Conservation (phyloP, 2,329 filamentous ascomycete genomes). For the Arthrobotrys iridis region DNA sequence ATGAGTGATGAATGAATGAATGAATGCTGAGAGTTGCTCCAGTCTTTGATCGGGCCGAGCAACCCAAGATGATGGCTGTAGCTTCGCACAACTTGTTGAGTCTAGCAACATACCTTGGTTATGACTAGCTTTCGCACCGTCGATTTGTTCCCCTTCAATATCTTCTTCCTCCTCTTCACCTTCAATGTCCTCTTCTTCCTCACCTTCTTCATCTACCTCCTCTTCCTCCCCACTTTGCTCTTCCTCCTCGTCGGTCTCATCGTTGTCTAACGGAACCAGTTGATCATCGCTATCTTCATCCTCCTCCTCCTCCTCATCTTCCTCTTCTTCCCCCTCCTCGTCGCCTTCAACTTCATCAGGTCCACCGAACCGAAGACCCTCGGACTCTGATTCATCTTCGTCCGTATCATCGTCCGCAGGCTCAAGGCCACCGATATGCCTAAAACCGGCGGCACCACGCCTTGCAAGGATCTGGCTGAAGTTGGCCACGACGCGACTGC, state of each 20-base stretch:
- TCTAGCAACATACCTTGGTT: constrained; percentile 27
- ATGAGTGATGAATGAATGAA: neutral
- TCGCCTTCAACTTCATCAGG: constrained; percentile 21
- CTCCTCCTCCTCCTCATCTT: constrained; percentile 33
- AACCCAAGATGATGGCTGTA: neutral
- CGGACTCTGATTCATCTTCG: constrained; percentile 19
- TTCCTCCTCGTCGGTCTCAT: constrained; percentile 46
- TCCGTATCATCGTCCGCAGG: constrained; percentile 25
- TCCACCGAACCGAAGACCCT: constrained; percentile 1
- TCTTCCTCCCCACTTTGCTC: constrained; percentile 9
- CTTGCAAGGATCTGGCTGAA: constrained; percentile 46
- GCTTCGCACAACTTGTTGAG: neutral
- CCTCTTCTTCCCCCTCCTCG: constrained; percentile 18
- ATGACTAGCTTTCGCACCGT: constrained; percentile 7
- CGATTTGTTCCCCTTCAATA: constrained; percentile 7
- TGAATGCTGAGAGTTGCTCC: neutral
- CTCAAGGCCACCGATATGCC: constrained; percentile 49
- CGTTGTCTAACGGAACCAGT: constrained; percentile 31
- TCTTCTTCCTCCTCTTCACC: constrained; percentile 21
- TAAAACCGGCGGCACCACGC: constrained; percentile 41
- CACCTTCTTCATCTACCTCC: constrained; percentile 10
- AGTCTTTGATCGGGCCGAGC: neutral
- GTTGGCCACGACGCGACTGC: constrained; percentile 43
- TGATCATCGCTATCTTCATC: constrained; percentile 37
- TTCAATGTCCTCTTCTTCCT: constrained; percentile 19